Base-by-base conservation (phyloP, 2,329 filamentous ascomycete species). In the Ustulina deusta region DNA sequence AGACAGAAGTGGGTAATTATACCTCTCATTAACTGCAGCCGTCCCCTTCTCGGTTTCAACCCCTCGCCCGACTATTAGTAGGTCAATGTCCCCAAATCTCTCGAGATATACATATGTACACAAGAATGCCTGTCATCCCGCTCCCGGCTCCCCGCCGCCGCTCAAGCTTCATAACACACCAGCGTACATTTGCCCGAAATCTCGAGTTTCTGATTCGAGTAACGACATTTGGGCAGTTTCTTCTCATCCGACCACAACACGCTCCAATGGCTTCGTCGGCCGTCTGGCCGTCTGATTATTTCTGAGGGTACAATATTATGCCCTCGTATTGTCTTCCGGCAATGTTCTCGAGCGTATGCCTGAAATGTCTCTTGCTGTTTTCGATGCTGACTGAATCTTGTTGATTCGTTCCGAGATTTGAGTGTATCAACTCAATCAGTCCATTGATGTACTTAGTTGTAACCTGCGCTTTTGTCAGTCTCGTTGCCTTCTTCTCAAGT, bases 361-460 rank as follows among this genome's bases (percentile, higher is more conserved):
- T 88, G 82, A 99, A 99, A 81, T 99, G 96, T 77, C 93, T 93
- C 79, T 91, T 92, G 70, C 96, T 97, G 71, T 90, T 93, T 77
- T 99, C 96, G 58, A 98, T 87, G 25, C 90, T 91, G 0, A 91
- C 87, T 36, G 92, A 93, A 74, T 96, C 93, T 74, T 91, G 88
- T 77, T 93, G 91, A 78, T 93, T 96, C 64, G 91, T 94, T 72
- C 91, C 91, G 36, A 99, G 86, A 78, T 99, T 99, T 25, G 94
- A 97, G 81, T 99, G 94, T 77, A 99, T 98, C 71, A 99, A 89
- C 82, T 99, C 96, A 77, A 99, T 98, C 58, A 99, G 89, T 3
- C 96, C 96, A 78, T 99, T 99, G 70, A 99, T 87, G 79, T 98
- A 99, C 81, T 98, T 98, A 2, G 92, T 97, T 5, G 96, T 99